These are phyloP conservation scores for Tremella fuciformis DNA, from an alignment of 768 basidiomycete genomes.

Conservation along the genomic window DNA sequence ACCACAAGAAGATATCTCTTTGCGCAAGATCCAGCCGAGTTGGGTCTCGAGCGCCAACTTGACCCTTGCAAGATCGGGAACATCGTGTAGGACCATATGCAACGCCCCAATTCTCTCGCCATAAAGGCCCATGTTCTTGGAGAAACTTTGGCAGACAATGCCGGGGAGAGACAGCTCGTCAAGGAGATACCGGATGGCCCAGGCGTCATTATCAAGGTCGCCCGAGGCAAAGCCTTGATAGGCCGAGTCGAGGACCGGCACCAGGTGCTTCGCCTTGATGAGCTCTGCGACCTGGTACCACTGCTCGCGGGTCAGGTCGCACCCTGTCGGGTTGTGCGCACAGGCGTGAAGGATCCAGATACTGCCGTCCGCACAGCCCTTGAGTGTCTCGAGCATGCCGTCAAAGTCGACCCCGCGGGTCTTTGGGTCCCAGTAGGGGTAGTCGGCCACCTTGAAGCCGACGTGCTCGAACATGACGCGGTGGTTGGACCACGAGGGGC, in stretches of 20 bases:
- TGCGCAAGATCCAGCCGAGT: constrained; percentile 53
- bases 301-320: constrained; percentile 89
- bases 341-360: constrained; percentile 92
- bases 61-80: constrained; percentile 66
- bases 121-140: constrained; percentile 98
- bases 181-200: constrained; percentile 91
- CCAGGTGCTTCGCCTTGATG: constrained; percentile 74
- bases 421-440: constrained; percentile 73
- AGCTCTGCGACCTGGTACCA: constrained; percentile 87
- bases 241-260: constrained; percentile 99
- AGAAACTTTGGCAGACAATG: constrained; percentile 89
- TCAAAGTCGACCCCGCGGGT: constrained; percentile 85
- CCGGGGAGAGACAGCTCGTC: constrained; percentile 59
- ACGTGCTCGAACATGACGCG: constrained; percentile 83
- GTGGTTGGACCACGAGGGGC: constrained; percentile 95
- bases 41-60: constrained; percentile 58
- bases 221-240: constrained; percentile 99
- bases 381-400: constrained; percentile 80
- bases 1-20: constrained; percentile 65
- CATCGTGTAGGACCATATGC: constrained; percentile 63
- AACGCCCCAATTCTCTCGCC: constrained; percentile 98
- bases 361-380: constrained; percentile 57
- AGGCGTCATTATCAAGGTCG: constrained; percentile 81
- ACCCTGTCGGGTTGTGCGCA: constrained; percentile 96
- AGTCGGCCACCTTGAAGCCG: constrained; percentile 76